These are phyloP conservation scores for Fonsecaea erecta DNA, from an alignment of 2,329 filamentous ascomycete species.

Conservation along the genomic window DNA sequence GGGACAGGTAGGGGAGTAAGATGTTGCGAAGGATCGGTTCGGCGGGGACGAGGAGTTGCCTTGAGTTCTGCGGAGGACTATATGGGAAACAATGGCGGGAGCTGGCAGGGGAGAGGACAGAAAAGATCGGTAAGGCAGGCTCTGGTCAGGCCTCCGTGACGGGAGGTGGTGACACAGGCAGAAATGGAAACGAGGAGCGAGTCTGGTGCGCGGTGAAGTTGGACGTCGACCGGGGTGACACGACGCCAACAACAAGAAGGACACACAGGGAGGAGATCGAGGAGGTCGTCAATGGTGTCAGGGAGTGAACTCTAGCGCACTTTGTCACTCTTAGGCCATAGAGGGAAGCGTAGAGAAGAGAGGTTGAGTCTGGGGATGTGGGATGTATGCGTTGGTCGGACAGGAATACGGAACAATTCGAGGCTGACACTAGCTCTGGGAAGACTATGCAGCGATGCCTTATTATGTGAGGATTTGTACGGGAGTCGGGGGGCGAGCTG, in stretches of 20 bases:
- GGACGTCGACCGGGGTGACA: conserved; percentile 7
- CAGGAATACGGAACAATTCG: conserved; percentile 11
- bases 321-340: conserved; percentile 1
- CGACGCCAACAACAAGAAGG: background rate
- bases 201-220: conserved; percentile 15
- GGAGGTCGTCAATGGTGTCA: conserved; percentile 1
- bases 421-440: conserved; percentile 20
- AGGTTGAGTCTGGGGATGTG: conserved; percentile 1
- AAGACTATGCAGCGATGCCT: conserved; percentile 17
- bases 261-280: background rate
- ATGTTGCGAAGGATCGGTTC: background rate
- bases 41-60: background rate
- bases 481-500: conserved; percentile 10
- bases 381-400: conserved; percentile 10
- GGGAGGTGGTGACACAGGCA: conserved; percentile 10
- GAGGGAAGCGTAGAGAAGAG: conserved; percentile 3
- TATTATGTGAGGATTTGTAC: conserved; percentile 11
- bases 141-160: conserved; percentile 12
- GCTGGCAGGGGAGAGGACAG: background rate
- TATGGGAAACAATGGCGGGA: background rate
- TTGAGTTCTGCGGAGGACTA: background rate
- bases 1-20: background rate
- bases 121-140: conserved; percentile 6
- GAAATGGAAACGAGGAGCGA: conserved; percentile 9
- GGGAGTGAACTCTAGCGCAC: background rate